These are phyloP conservation scores for Tetrahymena thermophila DNA, from an alignment of 73 alveolate species.

Conservation along the genomic window DNA sequence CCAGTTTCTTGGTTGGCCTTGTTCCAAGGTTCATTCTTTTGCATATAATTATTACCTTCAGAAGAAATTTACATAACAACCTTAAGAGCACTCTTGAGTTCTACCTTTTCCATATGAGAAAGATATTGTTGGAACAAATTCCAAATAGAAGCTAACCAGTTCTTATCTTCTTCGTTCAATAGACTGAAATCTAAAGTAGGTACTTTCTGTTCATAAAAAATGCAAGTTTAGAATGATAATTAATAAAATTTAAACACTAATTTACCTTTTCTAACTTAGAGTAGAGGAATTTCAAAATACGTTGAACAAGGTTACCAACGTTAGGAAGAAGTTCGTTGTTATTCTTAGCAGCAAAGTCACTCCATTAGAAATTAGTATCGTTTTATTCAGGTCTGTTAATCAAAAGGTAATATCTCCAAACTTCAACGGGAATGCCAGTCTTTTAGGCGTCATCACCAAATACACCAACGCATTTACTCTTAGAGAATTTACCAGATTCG, in stretches of 20 bases:
- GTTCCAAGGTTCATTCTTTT: constrained; percentile 83
- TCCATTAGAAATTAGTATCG: constrained; percentile 96
- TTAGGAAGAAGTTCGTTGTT: constrained; percentile 94
- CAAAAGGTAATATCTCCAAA: constrained; percentile 93
- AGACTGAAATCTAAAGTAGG: constrained; percentile 45
- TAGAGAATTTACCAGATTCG: constrained; percentile 91
- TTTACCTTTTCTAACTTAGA: constrained; percentile 51
- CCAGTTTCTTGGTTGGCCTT: constrained; percentile 60
- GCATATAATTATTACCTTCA: constrained; percentile 78
- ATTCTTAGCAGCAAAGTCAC: constrained; percentile 90
- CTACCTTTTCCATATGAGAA: constrained; percentile 72
- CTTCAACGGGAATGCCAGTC: constrained; percentile 93
- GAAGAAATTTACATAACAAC: constrained; percentile 82
- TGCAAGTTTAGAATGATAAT: not conserved
- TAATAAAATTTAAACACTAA: not conserved
- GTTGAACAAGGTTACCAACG: constrained; percentile 87
- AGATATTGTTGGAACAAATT: constrained; percentile 59
- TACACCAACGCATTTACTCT: constrained; percentile 90
- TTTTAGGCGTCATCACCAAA: constrained; percentile 92
- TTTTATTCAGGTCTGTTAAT: constrained; percentile 90
- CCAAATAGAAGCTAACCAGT: constrained; percentile 50
- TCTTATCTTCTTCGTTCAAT: constrained; percentile 49
- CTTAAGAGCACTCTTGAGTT: constrained; percentile 80
- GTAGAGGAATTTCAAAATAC: constrained; percentile 71
- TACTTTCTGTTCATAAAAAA: constrained; percentile 6